Base-by-base conservation (phyloP, 495 filamentous ascomycete genomes). In the Sordaria brevicollis region DNA sequence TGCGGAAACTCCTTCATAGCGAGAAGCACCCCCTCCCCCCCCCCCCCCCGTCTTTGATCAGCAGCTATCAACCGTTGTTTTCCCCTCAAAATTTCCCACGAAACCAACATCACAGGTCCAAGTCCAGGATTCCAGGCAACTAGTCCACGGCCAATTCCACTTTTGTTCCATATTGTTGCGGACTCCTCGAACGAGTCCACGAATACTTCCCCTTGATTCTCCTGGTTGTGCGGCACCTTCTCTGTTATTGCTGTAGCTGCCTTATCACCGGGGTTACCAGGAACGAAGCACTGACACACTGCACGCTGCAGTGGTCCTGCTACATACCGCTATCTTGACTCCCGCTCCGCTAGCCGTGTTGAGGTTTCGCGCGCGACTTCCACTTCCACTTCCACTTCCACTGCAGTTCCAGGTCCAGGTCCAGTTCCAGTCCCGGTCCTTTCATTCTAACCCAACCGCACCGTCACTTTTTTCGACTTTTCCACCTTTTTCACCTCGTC, bases 11-110 rank as follows among this genome's bases (percentile, higher is more conserved):
- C 49, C 9, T 57, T 31, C 49, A 57, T 31, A 57, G 49, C 43
- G 21, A 29, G 43, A 29, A 54, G 43, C n/a, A n/a, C n/a, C n/a
- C n/a, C n/a, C n/a, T 21, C 21, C 43, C 49, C 49, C 49, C 21
- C n/a, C n/a, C 43, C 21, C 43, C 49, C 49, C 49, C 21, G 49
- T 57, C 49, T 25, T 57, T 57, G 49, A 57, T 62, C 49, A 62
- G 49, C 71, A 69, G 68, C 74, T 76, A 74, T 74, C 72, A 73
- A 67, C 69, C 75, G 69, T 71, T 41, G 57, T 72, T 70, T 66
- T 77, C 74, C 74, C 75, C 72, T 76, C 76, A 68, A 78, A 78
- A 78, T 73, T 76, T 76, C 72, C 66, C 66, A 41, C 39, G 72
- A 62, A 62, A 62, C 49, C 25, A 62, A 15, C 49, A 62, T 29